These are phyloP conservation scores for Raffaelea albimanens DNA, from an alignment of 2,329 filamentous ascomycete genomes.

Conservation along the genomic window DNA sequence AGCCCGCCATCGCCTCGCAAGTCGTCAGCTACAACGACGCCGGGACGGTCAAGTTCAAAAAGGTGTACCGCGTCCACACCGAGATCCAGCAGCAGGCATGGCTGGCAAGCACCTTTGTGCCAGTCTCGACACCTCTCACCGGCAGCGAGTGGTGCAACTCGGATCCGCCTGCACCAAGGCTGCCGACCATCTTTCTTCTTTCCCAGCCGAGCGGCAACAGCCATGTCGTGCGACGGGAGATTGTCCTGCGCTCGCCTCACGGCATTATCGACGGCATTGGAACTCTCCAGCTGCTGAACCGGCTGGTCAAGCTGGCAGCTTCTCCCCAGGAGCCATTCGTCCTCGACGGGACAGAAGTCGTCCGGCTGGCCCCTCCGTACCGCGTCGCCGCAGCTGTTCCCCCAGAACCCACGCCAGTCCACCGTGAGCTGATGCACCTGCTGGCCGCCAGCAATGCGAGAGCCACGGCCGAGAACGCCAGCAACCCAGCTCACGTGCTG, in stretches of 20 bases:
- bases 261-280: neutral
- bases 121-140: neutral
- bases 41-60: neutral
- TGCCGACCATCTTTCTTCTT: neutral
- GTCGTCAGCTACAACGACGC: neutral
- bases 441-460: neutral
- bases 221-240: neutral
- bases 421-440: neutral
- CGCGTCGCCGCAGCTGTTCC: neutral
- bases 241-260: neutral
- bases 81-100: neutral
- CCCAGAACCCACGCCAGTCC: neutral
- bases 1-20: neutral
- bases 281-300: neutral
- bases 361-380: neutral
- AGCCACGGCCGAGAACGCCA: neutral
- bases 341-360: neutral
- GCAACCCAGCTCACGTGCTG: neutral
- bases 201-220: neutral
- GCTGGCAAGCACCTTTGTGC: neutral
- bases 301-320: neutral
- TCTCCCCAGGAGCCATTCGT: neutral
- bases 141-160: neutral
- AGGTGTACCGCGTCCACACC: neutral
- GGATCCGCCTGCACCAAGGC: neutral